These are phyloP conservation scores for Chytriomyces hyalinus DNA, from an alignment of 192 early-diverging fungal genomes.

Conservation along the genomic window DNA sequence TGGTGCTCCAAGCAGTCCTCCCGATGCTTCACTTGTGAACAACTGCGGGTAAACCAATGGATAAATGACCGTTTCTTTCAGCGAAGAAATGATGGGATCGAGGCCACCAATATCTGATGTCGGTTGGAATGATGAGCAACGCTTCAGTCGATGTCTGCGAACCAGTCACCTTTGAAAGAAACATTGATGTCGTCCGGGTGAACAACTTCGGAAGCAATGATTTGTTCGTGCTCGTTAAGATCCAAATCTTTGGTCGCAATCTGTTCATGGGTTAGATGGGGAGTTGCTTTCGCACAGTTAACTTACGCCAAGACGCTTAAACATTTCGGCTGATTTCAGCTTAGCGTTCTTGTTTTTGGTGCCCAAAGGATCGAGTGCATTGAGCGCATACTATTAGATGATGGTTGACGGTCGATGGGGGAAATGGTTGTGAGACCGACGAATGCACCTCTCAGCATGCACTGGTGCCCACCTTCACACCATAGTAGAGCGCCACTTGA, in stretches of 20 bases:
- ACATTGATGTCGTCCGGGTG: conserved; percentile 91
- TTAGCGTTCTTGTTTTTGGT: conserved; percentile 77
- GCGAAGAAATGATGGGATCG: conserved; percentile 86
- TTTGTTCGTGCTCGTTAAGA: conserved; percentile 90
- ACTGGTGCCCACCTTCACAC: conserved; percentile 59
- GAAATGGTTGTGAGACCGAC: background rate
- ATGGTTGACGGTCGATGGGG: background rate
- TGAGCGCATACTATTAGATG: conserved; percentile 65
- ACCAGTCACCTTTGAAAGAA: conserved; percentile 72
- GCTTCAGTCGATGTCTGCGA: conserved; percentile 32
- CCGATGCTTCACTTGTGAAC: conserved; percentile 71
- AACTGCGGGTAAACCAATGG: conserved; percentile 92
- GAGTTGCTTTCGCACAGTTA: background rate
- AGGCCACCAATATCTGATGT: conserved; percentile 84
- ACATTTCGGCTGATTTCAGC: conserved; percentile 71
- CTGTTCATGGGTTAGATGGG: background rate
- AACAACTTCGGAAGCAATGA: conserved; percentile 93
- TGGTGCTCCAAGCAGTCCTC: conserved; percentile 88
- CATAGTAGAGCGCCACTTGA: conserved; percentile 82
- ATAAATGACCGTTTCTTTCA: conserved; percentile 96
- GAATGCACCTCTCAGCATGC: too few species aligned
- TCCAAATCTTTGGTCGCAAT: conserved; percentile 65
- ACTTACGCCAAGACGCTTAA: conserved; percentile 72
- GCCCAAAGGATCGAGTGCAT: conserved; percentile 72
- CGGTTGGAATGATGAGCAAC: background rate